phyloP scores from a whole-genome alignment of 176 grass and related monocot species.

The Cymbopogon citratus region DNA sequence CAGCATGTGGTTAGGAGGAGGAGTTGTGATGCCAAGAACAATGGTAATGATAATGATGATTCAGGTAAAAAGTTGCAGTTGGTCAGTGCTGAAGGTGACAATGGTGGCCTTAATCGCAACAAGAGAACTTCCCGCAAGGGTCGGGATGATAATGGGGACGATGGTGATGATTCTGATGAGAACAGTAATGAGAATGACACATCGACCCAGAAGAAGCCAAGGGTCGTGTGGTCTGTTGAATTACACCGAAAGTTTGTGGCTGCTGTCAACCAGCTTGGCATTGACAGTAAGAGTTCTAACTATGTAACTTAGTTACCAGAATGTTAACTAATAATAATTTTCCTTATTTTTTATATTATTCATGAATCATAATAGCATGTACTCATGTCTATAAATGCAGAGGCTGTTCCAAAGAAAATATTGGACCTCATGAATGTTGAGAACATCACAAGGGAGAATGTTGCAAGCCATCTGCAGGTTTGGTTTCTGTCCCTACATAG shows the following conservation, averaged over 20 bases:
- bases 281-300: slow-evolving; percentile 65
- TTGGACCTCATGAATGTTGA: slow-evolving; percentile 85
- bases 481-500: neutral
- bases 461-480: slow-evolving; percentile 93
- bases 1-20: slow-evolving; percentile 70
- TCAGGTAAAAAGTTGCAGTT: slow-evolving; percentile 21
- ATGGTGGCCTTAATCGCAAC: slow-evolving; percentile 38
- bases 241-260: slow-evolving; percentile 82
- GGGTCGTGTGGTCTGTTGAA: slow-evolving; percentile 82
- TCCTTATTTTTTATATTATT: neutral
- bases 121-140: slow-evolving; percentile 36
- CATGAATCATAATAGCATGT: neutral
- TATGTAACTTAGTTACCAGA: neutral
- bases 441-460: slow-evolving; percentile 91
- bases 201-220: slow-evolving; percentile 53
- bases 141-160: slow-evolving; percentile 54
- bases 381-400: slow-evolving; percentile 32
- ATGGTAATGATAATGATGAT: slow-evolving; percentile 41
- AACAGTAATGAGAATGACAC: slow-evolving; percentile 41
- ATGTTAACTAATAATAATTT: neutral
- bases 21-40: slow-evolving; percentile 36
- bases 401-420: slow-evolving; percentile 95
- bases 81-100: slow-evolving; percentile 34
- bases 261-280: slow-evolving; percentile 80
- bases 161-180: slow-evolving; percentile 63